Conservation (phyloP, 805 yeast species). For the Candida xyloterini region DNA sequence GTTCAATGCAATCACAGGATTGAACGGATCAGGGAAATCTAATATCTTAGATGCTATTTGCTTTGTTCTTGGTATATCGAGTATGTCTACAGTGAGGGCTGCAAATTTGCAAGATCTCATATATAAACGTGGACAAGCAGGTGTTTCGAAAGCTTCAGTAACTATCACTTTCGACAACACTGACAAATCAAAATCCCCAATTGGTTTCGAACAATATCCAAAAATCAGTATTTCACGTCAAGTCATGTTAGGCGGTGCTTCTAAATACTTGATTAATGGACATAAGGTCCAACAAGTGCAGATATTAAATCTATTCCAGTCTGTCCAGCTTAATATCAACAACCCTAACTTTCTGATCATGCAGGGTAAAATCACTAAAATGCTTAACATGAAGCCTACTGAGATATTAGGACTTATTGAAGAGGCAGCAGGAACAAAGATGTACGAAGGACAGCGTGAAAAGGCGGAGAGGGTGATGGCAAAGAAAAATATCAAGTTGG, state of each 20-base stretch:
- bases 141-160: conserved; percentile 94
- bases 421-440: conserved; percentile 97
- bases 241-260: conserved; percentile 83
- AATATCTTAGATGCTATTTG: conserved; percentile 96
- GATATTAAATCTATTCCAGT: conserved; percentile 84
- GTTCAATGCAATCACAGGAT: conserved; percentile 96
- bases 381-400: conserved; percentile 89
- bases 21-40: conserved; percentile 97
- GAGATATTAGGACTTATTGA: conserved; percentile 89
- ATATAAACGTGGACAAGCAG: conserved; percentile 97
- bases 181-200: conserved; percentile 75
- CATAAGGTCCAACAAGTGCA: conserved; percentile 95
- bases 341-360: conserved; percentile 95
- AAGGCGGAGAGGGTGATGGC: conserved; percentile 90
- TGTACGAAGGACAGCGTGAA: conserved; percentile 90
- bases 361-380: conserved; percentile 99
- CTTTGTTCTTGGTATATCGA: conserved; percentile 94
- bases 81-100: conserved; percentile 94
- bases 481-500: conserved; percentile 81
- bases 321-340: conserved; percentile 92
- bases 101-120: conserved; percentile 89
- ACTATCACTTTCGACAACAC: conserved; percentile 91
- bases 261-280: conserved; percentile 91
- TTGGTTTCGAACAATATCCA: conserved; percentile 74
- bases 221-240: conserved; percentile 91